Evolutionary conservation across 495 filamentous ascomycete species (phyloP).

Genomic region (Neurospora sp.): DNA sequence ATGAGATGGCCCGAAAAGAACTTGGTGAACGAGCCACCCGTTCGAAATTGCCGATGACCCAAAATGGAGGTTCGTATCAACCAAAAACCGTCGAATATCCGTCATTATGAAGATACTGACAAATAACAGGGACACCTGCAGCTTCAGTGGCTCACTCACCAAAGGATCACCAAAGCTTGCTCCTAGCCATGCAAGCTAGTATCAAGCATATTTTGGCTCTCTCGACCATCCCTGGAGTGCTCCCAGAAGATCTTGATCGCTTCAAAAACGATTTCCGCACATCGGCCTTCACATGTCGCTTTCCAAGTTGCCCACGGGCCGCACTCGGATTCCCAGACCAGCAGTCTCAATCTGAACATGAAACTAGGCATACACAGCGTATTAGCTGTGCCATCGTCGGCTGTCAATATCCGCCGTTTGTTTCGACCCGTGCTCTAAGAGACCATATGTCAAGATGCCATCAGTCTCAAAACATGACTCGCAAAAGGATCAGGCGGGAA

Average conservation of each 20-base stretch:
- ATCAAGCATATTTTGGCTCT: not conserved
- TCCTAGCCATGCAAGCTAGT: not conserved
- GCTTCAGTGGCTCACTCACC: not conserved
- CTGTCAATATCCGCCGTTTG: conserved; percentile 10
- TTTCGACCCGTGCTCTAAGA: not conserved
- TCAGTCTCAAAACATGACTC: not conserved
- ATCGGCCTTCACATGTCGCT: conserved; percentile 16
- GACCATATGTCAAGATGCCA: not conserved
- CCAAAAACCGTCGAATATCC: no score
- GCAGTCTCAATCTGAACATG: not conserved
- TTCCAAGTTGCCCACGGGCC: conserved; percentile 2
- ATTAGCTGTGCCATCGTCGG: not conserved
- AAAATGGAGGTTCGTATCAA: not conserved
- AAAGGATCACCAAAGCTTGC: not conserved
- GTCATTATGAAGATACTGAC: no score
- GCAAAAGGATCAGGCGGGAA: not conserved
- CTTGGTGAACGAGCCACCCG: not conserved
- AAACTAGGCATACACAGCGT: not conserved
- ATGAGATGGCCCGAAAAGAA: not conserved
- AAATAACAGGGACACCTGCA: not conserved
- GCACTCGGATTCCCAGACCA: not conserved
- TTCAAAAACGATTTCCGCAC: conserved; percentile 16
- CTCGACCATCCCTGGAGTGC: conserved; percentile 2
- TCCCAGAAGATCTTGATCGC: conserved; percentile 11
- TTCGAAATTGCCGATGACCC: not conserved